These are phyloP conservation scores for Acanthochlamys bracteata DNA, from an alignment of 106 monocot species.

Conservation along the genomic window DNA sequence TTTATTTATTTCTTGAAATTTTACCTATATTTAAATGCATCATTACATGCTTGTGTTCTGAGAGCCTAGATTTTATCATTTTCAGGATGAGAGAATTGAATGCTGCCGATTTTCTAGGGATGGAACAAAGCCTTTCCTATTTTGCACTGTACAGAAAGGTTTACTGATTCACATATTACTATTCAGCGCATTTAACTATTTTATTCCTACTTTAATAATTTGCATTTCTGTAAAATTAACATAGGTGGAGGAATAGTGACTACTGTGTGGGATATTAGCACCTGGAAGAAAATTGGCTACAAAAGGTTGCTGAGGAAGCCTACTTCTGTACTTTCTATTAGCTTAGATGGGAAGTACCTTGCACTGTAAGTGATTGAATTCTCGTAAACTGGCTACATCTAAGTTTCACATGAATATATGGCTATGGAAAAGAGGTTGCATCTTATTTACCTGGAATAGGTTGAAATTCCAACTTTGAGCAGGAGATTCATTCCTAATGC, in stretches of 20 bases:
- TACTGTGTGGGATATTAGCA: constrained; percentile 89
- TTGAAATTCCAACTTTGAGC: too few relatives aligned
- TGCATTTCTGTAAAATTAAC: constrained; percentile 7
- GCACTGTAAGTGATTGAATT: constrained; percentile 57
- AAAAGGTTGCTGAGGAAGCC: constrained; percentile 75
- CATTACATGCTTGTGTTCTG: not conserved
- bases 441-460: too few relatives aligned
- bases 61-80: not conserved
- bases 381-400: too few relatives aligned
- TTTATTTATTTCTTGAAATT: not conserved
- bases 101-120: constrained; percentile 96
- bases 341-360: constrained; percentile 90
- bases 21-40: not conserved
- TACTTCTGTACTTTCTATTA: constrained; percentile 67
- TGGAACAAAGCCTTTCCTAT: constrained; percentile 87
- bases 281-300: constrained; percentile 84
- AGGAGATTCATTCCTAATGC: too few relatives aligned
- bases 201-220: not conserved
- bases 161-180: constrained; percentile 5
- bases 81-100: constrained; percentile 93
- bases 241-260: constrained; percentile 46
- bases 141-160: constrained; percentile 82
- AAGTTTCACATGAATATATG: too few relatives aligned
- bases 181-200: not conserved
- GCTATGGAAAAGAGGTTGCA: too few relatives aligned